Evolutionary conservation across 208 protist species (phyloP).

Genomic region (Leishmania amazonensis): DNA sequence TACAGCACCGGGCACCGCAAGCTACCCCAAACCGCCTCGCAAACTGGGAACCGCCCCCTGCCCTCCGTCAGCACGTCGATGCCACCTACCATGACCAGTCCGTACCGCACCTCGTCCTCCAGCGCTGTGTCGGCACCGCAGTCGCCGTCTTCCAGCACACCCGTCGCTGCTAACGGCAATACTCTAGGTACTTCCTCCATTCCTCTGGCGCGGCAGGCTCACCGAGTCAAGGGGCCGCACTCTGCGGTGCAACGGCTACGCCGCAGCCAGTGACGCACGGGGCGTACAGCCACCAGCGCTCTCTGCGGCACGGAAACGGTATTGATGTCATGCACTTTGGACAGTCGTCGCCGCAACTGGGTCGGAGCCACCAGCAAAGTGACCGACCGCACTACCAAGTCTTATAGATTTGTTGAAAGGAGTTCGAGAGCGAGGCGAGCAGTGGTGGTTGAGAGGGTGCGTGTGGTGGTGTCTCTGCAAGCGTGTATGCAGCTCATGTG

Average conservation of each 20-base stretch:
- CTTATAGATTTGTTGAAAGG: not conserved
- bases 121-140: not conserved
- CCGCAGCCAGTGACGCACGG: not conserved
- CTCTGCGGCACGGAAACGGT: not conserved
- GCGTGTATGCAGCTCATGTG: too few species aligned
- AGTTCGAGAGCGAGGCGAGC: not conserved
- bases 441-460: not conserved
- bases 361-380: not conserved
- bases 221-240: not conserved
- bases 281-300: not conserved
- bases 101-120: conserved; percentile 1
- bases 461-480: not conserved
- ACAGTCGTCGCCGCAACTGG: not conserved
- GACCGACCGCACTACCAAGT: not conserved
- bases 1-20: conserved; percentile 10
- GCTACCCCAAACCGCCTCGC: not conserved
- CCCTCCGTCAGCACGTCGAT: not conserved
- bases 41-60: not conserved
- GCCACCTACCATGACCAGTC: not conserved
- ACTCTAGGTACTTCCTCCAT: not conserved
- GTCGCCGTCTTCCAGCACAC: not conserved
- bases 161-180: not conserved
- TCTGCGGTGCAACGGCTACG: not conserved
- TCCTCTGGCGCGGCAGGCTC: too few species aligned
- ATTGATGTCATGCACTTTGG: not conserved